Evolutionary conservation across 371 early-diverging fungal species (phyloP), one percentile per base, ranked within the genome.

Genomic region (Modicella reniformis): DNA sequence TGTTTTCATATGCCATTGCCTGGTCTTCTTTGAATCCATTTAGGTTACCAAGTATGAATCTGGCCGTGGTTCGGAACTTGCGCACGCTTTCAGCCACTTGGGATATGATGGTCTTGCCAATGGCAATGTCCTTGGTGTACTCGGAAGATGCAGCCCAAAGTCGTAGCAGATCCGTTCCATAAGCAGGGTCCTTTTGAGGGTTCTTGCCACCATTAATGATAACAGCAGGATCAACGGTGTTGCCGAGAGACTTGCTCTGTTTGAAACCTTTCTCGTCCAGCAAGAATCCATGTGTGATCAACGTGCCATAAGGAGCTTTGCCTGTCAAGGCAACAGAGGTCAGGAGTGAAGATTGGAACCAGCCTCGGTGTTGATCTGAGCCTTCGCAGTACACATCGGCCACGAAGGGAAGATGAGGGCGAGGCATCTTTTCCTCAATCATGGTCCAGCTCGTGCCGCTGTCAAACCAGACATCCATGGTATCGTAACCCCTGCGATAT

Each of bases 381-480:
- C 98, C 98, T 81, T 96, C 97, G 1, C 93, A 83, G 81, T 96
- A 97, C 48, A 96, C 87, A 79, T 97, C 97, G 0, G 97, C 95
- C 21, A 90, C 72, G 50, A 82, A 84, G 7, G 80, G 82, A 29
- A 66, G 58, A 23, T 73, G 56, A 59, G 72, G 49, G 64, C 69
- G 48, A 40, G 70, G 73, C 71, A 77, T 82, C 68, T 70, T 80
- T 28, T 81, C 76, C 32, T 86, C 81, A 6, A 94, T 81, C 82
- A 89, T 84, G 8, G 89, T 88, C 95, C 95, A 95, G n/a, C 92
- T 92, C 30, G 92, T 89, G 17, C 96, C 96, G 70, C 94, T 94
- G 67, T 96, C 96, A 67, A 96, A 96, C 96, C 96, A 96, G 29
- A 96, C 96, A 73, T 96, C 96, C 93, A 96, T 92, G 2, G 96